phyloP scores from a whole-genome alignment of 2,329 filamentous ascomycete species.

The Coniochaeta sp. region DNA sequence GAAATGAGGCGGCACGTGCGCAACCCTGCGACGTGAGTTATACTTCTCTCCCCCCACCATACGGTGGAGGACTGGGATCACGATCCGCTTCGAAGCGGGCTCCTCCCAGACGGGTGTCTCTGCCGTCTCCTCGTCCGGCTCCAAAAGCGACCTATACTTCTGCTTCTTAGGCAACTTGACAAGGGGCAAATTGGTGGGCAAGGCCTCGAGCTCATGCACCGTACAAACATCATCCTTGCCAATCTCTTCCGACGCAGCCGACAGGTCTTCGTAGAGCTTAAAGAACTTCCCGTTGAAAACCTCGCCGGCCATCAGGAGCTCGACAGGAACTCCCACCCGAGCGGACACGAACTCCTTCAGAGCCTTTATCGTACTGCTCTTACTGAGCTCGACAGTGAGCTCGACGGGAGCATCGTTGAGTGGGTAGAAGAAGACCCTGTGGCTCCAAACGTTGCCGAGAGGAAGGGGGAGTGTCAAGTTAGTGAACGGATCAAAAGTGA shows the following conservation, averaged over 20 bases:
- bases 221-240: conserved; percentile 57
- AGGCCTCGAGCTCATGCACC: conserved; percentile 68
- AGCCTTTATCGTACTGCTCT: conserved; percentile 60
- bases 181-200: conserved; percentile 70
- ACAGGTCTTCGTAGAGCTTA: conserved; percentile 69
- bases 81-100: conserved; percentile 54
- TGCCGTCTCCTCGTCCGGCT: conserved; percentile 37
- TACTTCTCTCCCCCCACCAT: conserved; percentile 24
- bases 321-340: conserved; percentile 55
- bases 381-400: conserved; percentile 74
- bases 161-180: conserved; percentile 36
- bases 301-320: conserved; percentile 71
- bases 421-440: conserved; percentile 70
- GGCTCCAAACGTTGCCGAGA: conserved; percentile 74
- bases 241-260: conserved; percentile 67
- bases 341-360: conserved; percentile 66
- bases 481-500: conserved; percentile 97
- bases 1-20: conserved; percentile 52
- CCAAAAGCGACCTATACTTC: conserved; percentile 42
- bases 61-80: conserved; percentile 67
- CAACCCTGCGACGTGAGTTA: conserved; percentile 7
- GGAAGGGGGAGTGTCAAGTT: conserved; percentile 88
- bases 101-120: conserved; percentile 49
- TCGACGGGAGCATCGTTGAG: conserved; percentile 63
- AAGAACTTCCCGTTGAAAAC: conserved; percentile 81